phyloP scores from a whole-genome alignment of 352 stramenopile species.

The Phytophthora nicotianae region DNA sequence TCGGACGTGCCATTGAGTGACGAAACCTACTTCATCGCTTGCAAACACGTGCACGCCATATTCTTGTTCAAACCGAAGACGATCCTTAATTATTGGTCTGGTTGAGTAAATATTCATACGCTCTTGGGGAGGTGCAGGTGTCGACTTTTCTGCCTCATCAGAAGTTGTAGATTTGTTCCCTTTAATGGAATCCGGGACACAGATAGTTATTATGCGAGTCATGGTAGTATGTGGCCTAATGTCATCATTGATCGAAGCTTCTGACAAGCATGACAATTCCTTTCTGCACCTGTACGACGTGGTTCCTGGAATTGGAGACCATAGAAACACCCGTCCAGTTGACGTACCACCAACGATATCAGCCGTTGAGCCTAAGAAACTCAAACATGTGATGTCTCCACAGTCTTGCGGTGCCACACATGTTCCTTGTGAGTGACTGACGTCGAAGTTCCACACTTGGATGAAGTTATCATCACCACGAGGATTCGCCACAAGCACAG shows the following conservation, averaged over 20 bases:
- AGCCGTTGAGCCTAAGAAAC: conserved; percentile 48
- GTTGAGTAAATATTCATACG: conserved; percentile 16
- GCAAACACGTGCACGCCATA: conserved; percentile 44
- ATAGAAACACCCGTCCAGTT: conserved; percentile 53
- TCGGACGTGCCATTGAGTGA: conserved; percentile 47
- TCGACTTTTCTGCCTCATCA: not conserved
- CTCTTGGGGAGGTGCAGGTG: conserved; percentile 20
- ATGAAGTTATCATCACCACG: conserved; percentile 65
- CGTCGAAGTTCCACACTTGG: conserved; percentile 78
- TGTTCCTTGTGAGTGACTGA: conserved; percentile 67
- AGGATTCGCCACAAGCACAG: conserved; percentile 46
- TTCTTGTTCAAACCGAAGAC: conserved; percentile 29
- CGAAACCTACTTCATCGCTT: conserved; percentile 48
- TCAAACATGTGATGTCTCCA: conserved; percentile 64
- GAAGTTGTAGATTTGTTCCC: not conserved
- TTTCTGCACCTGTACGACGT: conserved; percentile 32
- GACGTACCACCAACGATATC: conserved; percentile 61
- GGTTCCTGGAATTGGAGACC: conserved; percentile 33
- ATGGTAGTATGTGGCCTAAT: conserved; percentile 5
- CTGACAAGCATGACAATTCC: conserved; percentile 17
- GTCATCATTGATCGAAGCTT: not conserved
- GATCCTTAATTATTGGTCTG: conserved; percentile 35
- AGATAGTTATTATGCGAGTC: conserved; percentile 23
- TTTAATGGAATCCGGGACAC: conserved; percentile 1
- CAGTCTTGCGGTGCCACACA: conserved; percentile 39